Evolutionary conservation across 2,329 filamentous ascomycete genomes (phyloP).

Genomic region (Colletotrichum tropicale): DNA sequence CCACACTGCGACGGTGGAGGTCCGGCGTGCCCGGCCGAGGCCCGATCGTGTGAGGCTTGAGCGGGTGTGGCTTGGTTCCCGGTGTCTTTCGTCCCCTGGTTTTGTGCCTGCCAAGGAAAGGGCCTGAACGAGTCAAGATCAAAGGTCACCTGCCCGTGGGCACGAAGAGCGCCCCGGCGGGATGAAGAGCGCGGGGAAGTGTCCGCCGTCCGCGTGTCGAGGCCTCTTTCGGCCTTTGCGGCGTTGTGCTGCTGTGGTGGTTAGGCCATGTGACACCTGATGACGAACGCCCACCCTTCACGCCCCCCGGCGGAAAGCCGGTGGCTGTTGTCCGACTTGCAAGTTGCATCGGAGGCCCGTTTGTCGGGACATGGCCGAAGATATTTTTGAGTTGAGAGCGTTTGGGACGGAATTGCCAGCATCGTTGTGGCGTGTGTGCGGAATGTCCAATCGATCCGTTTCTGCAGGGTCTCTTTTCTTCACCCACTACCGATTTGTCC

Average conservation of each 20-base stretch:
- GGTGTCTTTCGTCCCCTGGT: background rate
- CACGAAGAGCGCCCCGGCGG: background rate
- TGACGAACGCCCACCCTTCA: background rate
- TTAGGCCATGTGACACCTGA: background rate
- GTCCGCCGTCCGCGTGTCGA: background rate
- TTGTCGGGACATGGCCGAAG: background rate
- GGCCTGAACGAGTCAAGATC: background rate
- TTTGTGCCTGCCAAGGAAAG: background rate
- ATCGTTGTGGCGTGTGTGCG: background rate
- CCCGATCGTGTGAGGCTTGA: background rate
- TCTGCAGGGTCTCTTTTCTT: background rate
- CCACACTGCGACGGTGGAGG: background rate
- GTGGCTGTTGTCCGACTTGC: background rate
- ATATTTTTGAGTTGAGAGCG: background rate
- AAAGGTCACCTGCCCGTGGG: background rate
- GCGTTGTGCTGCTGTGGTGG: background rate
- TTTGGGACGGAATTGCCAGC: background rate
- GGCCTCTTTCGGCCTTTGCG: background rate
- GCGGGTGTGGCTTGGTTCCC: background rate
- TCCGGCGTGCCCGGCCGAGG: background rate
- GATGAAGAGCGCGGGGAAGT: background rate
- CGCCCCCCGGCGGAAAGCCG: background rate
- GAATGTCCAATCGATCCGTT: background rate
- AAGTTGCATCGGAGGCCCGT: background rate
- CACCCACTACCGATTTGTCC: background rate